Evolutionary conservation across 2,329 filamentous ascomycete species (phyloP).

Genomic region (Diaporthe humulicola): DNA sequence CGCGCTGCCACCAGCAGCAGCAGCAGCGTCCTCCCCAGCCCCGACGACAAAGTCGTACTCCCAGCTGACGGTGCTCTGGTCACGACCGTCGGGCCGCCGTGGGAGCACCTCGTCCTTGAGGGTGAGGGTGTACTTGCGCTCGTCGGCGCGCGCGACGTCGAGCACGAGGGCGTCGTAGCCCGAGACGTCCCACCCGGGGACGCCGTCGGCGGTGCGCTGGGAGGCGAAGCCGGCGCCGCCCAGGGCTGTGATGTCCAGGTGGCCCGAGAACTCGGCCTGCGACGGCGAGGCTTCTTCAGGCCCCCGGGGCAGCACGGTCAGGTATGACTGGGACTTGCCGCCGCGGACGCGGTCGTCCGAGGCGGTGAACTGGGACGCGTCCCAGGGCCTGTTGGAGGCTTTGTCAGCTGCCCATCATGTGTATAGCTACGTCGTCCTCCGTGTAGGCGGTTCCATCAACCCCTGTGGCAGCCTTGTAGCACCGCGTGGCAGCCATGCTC

Average conservation of each 20-base stretch:
- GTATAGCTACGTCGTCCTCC: background rate
- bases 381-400: conserved; percentile 30
- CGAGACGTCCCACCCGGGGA: conserved; percentile 41
- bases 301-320: conserved; percentile 47
- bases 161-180: conserved; percentile 64
- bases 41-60: conserved; percentile 74
- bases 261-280: conserved; percentile 59
- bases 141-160: conserved; percentile 71
- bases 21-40: conserved; percentile 3
- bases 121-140: conserved; percentile 79
- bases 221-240: conserved; percentile 88
- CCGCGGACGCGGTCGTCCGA: conserved; percentile 85
- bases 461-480: background rate
- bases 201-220: conserved; percentile 70
- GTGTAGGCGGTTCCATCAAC: background rate
- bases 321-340: conserved; percentile 72
- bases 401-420: background rate
- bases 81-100: conserved; percentile 72
- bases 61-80: conserved; percentile 79
- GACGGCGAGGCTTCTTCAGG: background rate
- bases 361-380: conserved; percentile 66
- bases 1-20: conserved; percentile 37
- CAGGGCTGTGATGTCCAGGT: conserved; percentile 74
- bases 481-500: background rate
- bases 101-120: conserved; percentile 78